Base-by-base conservation (phyloP, 1,139 yeast genomes). In the Kluyveromyces sp. region DNA sequence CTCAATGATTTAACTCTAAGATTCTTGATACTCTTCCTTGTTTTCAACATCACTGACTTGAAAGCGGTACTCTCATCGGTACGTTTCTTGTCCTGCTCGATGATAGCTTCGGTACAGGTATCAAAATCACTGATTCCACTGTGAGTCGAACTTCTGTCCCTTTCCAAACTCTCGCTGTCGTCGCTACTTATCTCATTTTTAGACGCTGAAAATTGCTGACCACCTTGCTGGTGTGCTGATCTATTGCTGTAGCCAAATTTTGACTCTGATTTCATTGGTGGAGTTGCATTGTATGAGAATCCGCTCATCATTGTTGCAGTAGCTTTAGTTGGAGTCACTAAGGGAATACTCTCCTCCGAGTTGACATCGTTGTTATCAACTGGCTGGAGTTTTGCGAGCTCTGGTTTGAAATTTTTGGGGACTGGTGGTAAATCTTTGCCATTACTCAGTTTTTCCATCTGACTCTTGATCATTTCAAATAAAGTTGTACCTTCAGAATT, bases 281-380 rank as follows among this genome's bases (percentile, higher is more conserved):
- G 47, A 7, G 47, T 45, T 32, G 41, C 47, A 22, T 45, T 45
- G 39, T 43, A 45, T 4, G 45, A 41, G 32, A 45, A 45, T 33
- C 47, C 40, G 16, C 43, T 45, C 22, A 40, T 36, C 18, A 22
- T 35, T 33, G 40, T 41, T 19, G 42, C 32, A 11, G 42, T 39
- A 12, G 37, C 30, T 22, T 20, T 38, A 6, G 41, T 31, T 16
- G 36, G 41, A 4, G 41, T 38, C 7, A 30, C 41, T 11, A 31
- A 20, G 2, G 41, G 41, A 9, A 31, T 4, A 31, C 18, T 25
- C 20, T 37, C 40, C 4, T n/a, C 22, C 11, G 39, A 9, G 17
- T 35, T 31, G 19, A 6, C 36, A 12, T 40, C 34, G 12, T 30
- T 35, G 9, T 37, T 32, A 8, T n/a, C 12, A 32, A 18, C 36